These are phyloP conservation scores for Volutella citrinella DNA, from an alignment of 2,329 filamentous ascomycete species.

Conservation along the genomic window DNA sequence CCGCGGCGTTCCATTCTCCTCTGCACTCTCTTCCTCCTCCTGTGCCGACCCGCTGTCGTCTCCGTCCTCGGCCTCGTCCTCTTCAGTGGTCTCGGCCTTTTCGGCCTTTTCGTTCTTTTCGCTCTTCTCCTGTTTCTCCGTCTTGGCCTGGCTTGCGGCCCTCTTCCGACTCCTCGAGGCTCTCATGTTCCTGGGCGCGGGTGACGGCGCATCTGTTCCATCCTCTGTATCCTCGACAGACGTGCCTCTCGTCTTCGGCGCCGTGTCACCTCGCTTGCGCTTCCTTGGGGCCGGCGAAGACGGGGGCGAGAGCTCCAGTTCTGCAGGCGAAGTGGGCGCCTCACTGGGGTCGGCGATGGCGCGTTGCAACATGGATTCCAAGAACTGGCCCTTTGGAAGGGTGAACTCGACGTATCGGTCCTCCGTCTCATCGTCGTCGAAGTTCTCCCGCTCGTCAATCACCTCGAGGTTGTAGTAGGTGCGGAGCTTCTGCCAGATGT, in stretches of 20 bases:
- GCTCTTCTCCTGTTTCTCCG: conserved; percentile 23
- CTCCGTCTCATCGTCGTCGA: conserved; percentile 56
- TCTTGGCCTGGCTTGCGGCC: conserved; percentile 40
- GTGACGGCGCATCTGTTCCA: conserved; percentile 38
- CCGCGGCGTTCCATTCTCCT: conserved; percentile 37
- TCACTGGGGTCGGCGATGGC: conserved; percentile 45
- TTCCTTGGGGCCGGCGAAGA: conserved; percentile 36
- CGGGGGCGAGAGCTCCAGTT: conserved; percentile 38
- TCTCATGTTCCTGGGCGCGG: conserved; percentile 36
- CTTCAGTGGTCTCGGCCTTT: conserved; percentile 30
- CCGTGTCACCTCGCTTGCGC: conserved; percentile 42
- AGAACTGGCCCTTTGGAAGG: conserved; percentile 49
- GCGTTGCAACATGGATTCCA: conserved; percentile 45
- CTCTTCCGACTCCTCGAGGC: conserved; percentile 44
- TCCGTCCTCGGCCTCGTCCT: conserved; percentile 37
- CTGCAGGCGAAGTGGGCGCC: conserved; percentile 44
- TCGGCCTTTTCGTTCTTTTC: conserved; percentile 34
- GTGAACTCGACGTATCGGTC: conserved; percentile 66
- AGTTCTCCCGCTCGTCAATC: conserved; percentile 80
- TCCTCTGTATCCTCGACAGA: conserved; percentile 49
- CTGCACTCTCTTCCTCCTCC: conserved; percentile 31
- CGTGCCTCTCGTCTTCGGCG: conserved; percentile 36
- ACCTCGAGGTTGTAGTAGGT: conserved; percentile 81
- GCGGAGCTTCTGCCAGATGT: conserved; percentile 86
- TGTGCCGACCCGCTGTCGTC: conserved; percentile 32